phyloP scores from a whole-genome alignment of 192 early-diverging fungal species.

The Linnemannia elongata region DNA sequence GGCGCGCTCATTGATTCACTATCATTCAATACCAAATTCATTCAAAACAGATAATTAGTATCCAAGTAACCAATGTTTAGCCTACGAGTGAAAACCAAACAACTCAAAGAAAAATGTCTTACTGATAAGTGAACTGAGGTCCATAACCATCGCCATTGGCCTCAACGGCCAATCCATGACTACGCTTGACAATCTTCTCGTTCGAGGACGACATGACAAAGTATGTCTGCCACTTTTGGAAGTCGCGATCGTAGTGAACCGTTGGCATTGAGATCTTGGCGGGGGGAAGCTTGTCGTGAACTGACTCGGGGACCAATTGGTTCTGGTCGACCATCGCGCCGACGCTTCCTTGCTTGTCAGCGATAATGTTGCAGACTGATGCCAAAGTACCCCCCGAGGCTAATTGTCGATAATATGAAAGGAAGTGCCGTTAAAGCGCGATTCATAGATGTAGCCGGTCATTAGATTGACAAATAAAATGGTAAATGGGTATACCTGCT shows the following conservation, averaged over 20 bases:
- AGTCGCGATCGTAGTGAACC: constrained; percentile 66
- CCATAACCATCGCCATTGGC: constrained; percentile 59
- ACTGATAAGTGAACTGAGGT: constrained; percentile 58
- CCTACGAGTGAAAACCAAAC: neutral
- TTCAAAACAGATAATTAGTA: too few species aligned
- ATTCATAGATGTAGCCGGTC: too few species aligned
- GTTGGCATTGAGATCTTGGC: constrained; percentile 34
- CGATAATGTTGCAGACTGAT: constrained; percentile 31
- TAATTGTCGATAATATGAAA: neutral
- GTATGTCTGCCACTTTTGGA: constrained; percentile 71
- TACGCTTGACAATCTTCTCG: constrained; percentile 74
- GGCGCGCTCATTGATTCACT: constrained; percentile 71
- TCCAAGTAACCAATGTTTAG: too few species aligned
- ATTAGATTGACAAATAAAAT: neutral
- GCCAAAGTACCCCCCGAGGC: constrained; percentile 50
- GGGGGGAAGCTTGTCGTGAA: constrained; percentile 23
- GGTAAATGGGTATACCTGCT: constrained; percentile 23
- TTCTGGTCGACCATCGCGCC: constrained; percentile 27
- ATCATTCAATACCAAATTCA: neutral
- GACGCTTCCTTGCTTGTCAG: neutral
- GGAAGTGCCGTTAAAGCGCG: neutral
- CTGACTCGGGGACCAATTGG: constrained; percentile 24
- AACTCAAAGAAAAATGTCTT: neutral
- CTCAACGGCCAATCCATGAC: constrained; percentile 65
- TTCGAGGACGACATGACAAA: constrained; percentile 77